A percentile compares a stretch with the other conserved stretches of the same genome.
Evolutionary conservation across 2,329 filamentous ascomycete species (phyloP).

Genomic region (Alternaria incomplexa): DNA sequence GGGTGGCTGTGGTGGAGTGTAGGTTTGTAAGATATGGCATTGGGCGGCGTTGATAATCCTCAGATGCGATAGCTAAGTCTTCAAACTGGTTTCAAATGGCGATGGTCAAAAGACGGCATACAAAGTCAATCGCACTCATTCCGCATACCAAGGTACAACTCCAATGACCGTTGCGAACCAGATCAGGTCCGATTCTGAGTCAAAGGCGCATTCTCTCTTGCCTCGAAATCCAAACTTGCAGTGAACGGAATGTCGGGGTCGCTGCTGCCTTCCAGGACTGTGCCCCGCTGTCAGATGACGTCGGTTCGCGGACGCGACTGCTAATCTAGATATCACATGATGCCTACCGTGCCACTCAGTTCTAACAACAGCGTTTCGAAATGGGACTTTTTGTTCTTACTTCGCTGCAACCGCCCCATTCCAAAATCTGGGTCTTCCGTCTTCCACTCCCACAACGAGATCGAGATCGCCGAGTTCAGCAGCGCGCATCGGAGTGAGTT

Average conservation of each 20-base stretch:
- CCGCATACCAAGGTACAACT: not conserved
- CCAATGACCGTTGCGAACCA: not conserved
- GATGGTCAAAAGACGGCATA: not conserved
- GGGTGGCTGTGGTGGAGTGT: not conserved
- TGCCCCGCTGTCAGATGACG: not conserved
- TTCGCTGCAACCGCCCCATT: not conserved
- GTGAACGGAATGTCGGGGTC: not conserved
- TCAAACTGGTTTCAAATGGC: not conserved
- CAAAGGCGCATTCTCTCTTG: not conserved
- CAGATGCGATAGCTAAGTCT: not conserved
- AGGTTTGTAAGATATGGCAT: not conserved
- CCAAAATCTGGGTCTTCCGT: not conserved
- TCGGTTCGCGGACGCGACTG: not conserved
- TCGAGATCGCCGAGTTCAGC: not conserved
- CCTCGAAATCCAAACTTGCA: not conserved
- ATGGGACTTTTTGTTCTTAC: not conserved
- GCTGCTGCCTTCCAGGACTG: not conserved
- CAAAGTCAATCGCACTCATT: not conserved
- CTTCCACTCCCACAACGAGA: not conserved
- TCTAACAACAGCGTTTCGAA: not conserved
- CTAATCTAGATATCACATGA: not conserved
- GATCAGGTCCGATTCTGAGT: not conserved
- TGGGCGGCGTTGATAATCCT: not conserved
- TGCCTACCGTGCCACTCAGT: not conserved
- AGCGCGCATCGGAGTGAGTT: not conserved